These are phyloP conservation scores for Aspergillus biplanus DNA, from an alignment of 495 filamentous ascomycete genomes.

Conservation along the genomic window DNA sequence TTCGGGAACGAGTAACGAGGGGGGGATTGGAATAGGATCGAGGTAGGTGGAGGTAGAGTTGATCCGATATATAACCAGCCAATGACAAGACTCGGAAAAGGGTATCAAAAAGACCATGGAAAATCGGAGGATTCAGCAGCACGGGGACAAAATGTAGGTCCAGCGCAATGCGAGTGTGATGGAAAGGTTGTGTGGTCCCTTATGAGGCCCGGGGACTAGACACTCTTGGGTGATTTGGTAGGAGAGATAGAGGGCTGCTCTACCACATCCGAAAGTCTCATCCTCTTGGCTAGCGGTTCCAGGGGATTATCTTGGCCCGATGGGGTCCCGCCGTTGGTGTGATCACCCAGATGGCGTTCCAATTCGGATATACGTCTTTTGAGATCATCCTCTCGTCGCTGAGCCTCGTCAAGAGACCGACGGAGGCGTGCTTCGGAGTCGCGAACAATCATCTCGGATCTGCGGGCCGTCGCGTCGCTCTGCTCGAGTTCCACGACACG, in stretches of 20 bases:
- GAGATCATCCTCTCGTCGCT: constrained; percentile 77
- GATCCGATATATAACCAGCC: constrained; percentile 38
- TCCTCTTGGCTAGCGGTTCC: constrained; percentile 52
- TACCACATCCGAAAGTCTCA: constrained; percentile 47
- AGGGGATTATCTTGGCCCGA: constrained; percentile 33
- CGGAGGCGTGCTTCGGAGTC: constrained; percentile 65
- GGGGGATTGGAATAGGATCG: constrained; percentile 7
- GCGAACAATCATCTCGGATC: constrained; percentile 59
- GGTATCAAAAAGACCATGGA: constrained; percentile 50
- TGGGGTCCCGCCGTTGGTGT: constrained; percentile 19
- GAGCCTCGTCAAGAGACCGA: constrained; percentile 72
- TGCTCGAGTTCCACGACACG: constrained; percentile 85
- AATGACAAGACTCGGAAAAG: constrained; percentile 44
- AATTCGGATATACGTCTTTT: constrained; percentile 81
- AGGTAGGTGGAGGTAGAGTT: constrained; percentile 18
- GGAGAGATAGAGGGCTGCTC: constrained; percentile 44
- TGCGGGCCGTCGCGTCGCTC: constrained; percentile 67
- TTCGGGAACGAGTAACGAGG: constrained; percentile 6
- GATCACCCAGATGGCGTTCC: constrained; percentile 63
- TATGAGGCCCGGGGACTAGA: constrained; percentile 24
- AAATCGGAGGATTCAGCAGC: constrained; percentile 37
- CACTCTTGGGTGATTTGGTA: constrained; percentile 45
- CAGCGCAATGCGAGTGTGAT: constrained; percentile 11
- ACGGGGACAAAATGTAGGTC: constrained; percentile 15
- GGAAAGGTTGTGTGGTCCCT: constrained; percentile 7